Base-by-base conservation (phyloP, 2,329 filamentous ascomycete species). In the Mariannaea sp. region DNA sequence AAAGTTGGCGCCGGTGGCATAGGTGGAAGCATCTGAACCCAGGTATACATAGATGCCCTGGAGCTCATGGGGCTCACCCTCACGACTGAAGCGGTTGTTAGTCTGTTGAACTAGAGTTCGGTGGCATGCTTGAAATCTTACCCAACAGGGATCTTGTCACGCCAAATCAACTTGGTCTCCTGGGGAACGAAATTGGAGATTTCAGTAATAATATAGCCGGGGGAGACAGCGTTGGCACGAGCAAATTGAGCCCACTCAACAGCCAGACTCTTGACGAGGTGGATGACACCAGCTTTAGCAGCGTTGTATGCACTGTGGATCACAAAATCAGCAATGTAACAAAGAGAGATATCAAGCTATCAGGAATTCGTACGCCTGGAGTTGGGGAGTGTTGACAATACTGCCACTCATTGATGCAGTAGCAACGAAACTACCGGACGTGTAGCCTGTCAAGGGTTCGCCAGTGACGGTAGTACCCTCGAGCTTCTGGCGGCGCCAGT, bases 401-500 rank as follows among this genome's bases (percentile, higher is more conserved):
- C 76, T 73, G 1, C 64, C 78, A 46, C 74, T 78, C 72, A 81
- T 80, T 48, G 73, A 76, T 0, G 75, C 75, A 2, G 77, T 80
- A 59, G 82, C 78, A 61, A 83, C 80, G 27, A 83, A 69, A 62
- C 77, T 79, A 32, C 77, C 77, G 5, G 70, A 73, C 36, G 61
- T 65, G 51, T 65, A 65, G 49, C 49, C 40, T 14, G 49, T 58
- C 49, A 65, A 48, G 32, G 57, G 46, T 16, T 65, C 47, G 7
- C 63, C 63, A 2, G 57, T 38, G 7, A 58, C 47, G 22, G 54
- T 57, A 14, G 82, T 85, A 8, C 84, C 81, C 65, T 89, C 83
- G 56, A 78, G 72, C 73, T 85, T 85, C 69, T 90, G 87, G 19
- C 84, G 77, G 35, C 84, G 75, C 78, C 85, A 92, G 70, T 89